Evolutionary conservation across 2,329 filamentous ascomycete genomes (phyloP).

Genomic region (Aspergillus sclerotialis): DNA sequence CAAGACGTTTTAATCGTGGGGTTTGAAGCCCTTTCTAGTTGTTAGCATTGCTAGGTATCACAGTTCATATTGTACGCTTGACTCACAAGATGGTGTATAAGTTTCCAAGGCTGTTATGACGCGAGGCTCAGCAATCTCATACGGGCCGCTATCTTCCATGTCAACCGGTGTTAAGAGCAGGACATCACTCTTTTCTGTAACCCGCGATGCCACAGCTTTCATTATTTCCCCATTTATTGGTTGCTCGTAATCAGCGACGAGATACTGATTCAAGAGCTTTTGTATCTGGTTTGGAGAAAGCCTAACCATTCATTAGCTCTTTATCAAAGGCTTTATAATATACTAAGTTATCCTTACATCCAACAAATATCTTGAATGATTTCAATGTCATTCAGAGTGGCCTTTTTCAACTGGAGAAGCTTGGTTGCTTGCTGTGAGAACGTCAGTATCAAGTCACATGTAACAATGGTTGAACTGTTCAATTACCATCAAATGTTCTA

Average conservation of each 20-base stretch:
- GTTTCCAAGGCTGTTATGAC: slow-evolving; percentile 95
- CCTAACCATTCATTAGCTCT: slow-evolving; percentile 42
- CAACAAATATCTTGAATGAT: slow-evolving; percentile 99
- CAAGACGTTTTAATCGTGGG: slow-evolving; percentile 84
- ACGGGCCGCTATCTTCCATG: slow-evolving; percentile 97
- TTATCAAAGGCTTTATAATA: not conserved
- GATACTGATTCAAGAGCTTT: slow-evolving; percentile 96
- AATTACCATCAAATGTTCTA: slow-evolving; percentile 92
- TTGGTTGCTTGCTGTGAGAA: slow-evolving; percentile 80
- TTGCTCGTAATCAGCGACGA: slow-evolving; percentile 98
- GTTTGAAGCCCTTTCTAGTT: slow-evolving; percentile 76
- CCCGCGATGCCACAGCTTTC: slow-evolving; percentile 95
- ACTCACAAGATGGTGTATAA: slow-evolving; percentile 93
- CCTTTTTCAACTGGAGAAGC: slow-evolving; percentile 96
- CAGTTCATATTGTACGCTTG: not conserved
- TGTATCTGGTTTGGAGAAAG: slow-evolving; percentile 98
- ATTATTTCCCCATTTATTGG: slow-evolving; percentile 99
- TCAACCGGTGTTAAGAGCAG: slow-evolving; percentile 89
- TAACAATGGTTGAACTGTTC: not conserved
- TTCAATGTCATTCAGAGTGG: slow-evolving; percentile 96
- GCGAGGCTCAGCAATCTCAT: slow-evolving; percentile 94
- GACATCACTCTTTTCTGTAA: slow-evolving; percentile 97
- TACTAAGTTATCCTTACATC: slow-evolving; percentile 64
- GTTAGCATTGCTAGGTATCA: slow-evolving; percentile 16
- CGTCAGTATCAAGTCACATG: slow-evolving; percentile 10